Evolutionary conservation across 73 alveolate genomes (phyloP).

Genomic region (Paramecium octaurelia): DNA sequence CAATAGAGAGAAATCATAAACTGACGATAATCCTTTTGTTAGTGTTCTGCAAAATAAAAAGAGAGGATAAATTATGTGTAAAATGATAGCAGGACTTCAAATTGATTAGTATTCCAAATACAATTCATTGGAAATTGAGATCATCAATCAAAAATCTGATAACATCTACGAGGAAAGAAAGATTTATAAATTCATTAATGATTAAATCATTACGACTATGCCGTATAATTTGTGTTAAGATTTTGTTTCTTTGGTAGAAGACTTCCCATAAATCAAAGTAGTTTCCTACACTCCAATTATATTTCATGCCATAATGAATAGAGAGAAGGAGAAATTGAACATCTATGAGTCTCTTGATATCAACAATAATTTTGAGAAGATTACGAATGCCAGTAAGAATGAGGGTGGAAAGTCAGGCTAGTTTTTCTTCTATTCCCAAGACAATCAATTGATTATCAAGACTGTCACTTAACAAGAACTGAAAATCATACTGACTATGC

Average conservation of each 20-base stretch:
- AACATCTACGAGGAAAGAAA: conserved; percentile 36
- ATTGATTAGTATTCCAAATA: neutral
- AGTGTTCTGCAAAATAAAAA: neutral
- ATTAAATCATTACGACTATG: neutral
- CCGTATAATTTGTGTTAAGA: neutral
- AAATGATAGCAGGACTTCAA: conserved; percentile 34
- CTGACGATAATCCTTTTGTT: neutral
- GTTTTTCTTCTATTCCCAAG: conserved; percentile 56
- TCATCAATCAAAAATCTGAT: neutral
- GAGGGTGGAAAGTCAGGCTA: conserved; percentile 65
- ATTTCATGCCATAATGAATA: conserved; percentile 33
- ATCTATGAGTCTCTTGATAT: conserved; percentile 38
- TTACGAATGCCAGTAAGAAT: conserved; percentile 44
- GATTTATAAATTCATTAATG: neutral
- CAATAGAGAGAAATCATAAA: neutral
- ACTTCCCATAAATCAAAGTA: neutral
- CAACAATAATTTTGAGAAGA: conserved; percentile 44
- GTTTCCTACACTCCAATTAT: neutral
- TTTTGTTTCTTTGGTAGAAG: neutral
- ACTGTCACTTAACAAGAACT: conserved; percentile 41
- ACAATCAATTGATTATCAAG: conserved; percentile 24
- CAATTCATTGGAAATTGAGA: neutral
- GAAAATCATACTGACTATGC: conserved; percentile 11
- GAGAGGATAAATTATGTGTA: conserved; percentile 18
- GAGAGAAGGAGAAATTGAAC: neutral